Evolutionary conservation across 2,329 filamentous ascomycete species (phyloP), one percentile per base, ranked within the genome.

Genomic region (Ophiobolus disseminans): DNA sequence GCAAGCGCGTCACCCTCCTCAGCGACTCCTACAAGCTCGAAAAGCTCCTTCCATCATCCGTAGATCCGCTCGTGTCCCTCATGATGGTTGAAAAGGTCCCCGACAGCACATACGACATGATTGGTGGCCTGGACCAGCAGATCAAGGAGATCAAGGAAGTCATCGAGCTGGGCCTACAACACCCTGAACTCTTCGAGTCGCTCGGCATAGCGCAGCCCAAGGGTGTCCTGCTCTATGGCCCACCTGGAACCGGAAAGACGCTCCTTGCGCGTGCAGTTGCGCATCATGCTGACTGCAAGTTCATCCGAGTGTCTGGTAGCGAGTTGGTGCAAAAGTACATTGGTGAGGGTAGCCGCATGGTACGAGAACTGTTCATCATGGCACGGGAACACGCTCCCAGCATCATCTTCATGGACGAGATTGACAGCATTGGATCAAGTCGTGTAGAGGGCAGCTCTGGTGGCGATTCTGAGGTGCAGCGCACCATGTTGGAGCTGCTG

Each of bases 21-120:
- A 97, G 92, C 66, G 94, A 99, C 75, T 93, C 90, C 60, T 99
- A 99, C 83, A 97, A 97, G 78, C 87, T 99, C 66, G 94, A 97
- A 73, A 97, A 97, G 81, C 95, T 97, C 79, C 86, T 99, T 8
- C 94, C 94, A 16, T 97, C 94, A 45, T 99, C 94, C 16, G 94
- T 99, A 71, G 94, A 99, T 72, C 94, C 94, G 28, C 88, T 99
- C 49, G 94, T 99, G 48, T 99, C 94, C 26, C 89, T 99, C 73
- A 99, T 99, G 94, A 99, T 99, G 94, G 94, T 99, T 42, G 94
- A 99, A 75, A 99, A 99, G 82, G 94, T 99, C 13, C 94, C 94
- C 13, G 94, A 99, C 81, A 97, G 91, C 80, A 99, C 94, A 73
- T 99, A 99, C 81, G 94, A 99, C 79, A 99, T 99, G 94, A 99